Conservation (phyloP, 768 basidiomycete species). For the Trametes cubensis region DNA sequence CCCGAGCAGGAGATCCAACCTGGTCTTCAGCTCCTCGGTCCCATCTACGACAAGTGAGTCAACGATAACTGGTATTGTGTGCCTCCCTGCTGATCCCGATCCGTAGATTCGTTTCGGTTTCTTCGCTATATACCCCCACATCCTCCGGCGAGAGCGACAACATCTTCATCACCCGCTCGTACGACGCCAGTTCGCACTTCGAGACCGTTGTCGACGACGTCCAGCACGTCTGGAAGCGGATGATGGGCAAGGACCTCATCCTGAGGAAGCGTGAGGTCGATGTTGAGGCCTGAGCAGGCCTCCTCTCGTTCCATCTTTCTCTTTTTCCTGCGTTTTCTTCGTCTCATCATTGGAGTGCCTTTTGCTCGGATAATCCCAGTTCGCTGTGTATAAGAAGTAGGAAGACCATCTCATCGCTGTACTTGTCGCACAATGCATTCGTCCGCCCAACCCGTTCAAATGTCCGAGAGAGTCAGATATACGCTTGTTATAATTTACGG, state of each 20-base stretch:
- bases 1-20: slow-evolving; percentile 94
- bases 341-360: not conserved
- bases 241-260: slow-evolving; percentile 74
- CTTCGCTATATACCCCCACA: slow-evolving; percentile 88
- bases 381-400: slow-evolving; percentile 25
- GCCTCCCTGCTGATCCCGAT: no score
- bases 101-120: slow-evolving; percentile 84
- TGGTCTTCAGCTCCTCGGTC: slow-evolving; percentile 87
- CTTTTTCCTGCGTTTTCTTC: slow-evolving; percentile 9
- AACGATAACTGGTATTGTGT: no score
- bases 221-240: slow-evolving; percentile 92
- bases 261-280: slow-evolving; percentile 87
- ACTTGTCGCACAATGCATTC: slow-evolving; percentile 26
- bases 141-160: slow-evolving; percentile 80
- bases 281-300: slow-evolving; percentile 46
- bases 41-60: slow-evolving; percentile 90
- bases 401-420: slow-evolving; percentile 24
- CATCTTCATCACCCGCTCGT: slow-evolving; percentile 96
- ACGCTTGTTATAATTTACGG: not conserved
- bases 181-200: slow-evolving; percentile 98
- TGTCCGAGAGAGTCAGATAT: not conserved
- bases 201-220: slow-evolving; percentile 99
- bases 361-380: slow-evolving; percentile 14
- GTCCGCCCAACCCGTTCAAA: not conserved
- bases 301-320: not conserved